Evolutionary conservation across 2,329 filamentous ascomycete species (phyloP).

Genomic region (Penicillium thymicola): DNA sequence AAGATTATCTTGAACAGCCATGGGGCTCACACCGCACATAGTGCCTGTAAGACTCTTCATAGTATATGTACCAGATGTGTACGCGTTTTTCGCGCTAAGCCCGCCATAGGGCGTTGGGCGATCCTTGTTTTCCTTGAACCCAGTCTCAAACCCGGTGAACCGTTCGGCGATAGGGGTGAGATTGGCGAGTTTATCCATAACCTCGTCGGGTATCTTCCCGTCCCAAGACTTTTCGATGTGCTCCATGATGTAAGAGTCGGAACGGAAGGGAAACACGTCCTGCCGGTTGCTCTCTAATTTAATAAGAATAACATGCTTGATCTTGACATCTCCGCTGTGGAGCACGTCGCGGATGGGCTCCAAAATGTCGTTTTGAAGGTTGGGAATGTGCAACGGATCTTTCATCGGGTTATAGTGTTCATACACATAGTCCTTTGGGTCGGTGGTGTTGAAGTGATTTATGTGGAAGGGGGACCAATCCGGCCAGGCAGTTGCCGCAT

Average conservation of each 20-base stretch:
- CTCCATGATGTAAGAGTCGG: conserved; percentile 34
- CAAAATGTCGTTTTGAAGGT: conserved; percentile 14
- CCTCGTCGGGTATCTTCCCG: conserved; percentile 32
- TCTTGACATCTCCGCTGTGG: conserved; percentile 28
- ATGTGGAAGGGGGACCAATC: conserved; percentile 15
- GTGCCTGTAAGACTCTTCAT: conserved; percentile 44
- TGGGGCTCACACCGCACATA: conserved; percentile 41
- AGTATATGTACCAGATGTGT: conserved; percentile 44
- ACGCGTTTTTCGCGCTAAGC: conserved; percentile 40
- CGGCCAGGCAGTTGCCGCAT: conserved; percentile 6
- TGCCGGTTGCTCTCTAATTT: conserved; percentile 46
- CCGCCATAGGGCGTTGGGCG: conserved; percentile 34
- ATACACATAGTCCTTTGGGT: neutral
- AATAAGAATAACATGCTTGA: conserved; percentile 44
- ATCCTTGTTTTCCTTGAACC: conserved; percentile 14
- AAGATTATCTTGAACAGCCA: conserved; percentile 43
- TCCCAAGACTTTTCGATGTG: conserved; percentile 37
- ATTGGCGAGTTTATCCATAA: conserved; percentile 21
- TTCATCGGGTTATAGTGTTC: conserved; percentile 14
- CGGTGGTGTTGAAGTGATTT: neutral
- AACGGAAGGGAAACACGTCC: conserved; percentile 44
- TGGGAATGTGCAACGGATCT: conserved; percentile 14
- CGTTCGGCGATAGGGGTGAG: conserved; percentile 25
- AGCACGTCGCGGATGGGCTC: conserved; percentile 14
- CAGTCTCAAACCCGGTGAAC: conserved; percentile 21